Conservation (phyloP, 2,329 filamentous ascomycete species). For the Phialocephala subalpina region DNA sequence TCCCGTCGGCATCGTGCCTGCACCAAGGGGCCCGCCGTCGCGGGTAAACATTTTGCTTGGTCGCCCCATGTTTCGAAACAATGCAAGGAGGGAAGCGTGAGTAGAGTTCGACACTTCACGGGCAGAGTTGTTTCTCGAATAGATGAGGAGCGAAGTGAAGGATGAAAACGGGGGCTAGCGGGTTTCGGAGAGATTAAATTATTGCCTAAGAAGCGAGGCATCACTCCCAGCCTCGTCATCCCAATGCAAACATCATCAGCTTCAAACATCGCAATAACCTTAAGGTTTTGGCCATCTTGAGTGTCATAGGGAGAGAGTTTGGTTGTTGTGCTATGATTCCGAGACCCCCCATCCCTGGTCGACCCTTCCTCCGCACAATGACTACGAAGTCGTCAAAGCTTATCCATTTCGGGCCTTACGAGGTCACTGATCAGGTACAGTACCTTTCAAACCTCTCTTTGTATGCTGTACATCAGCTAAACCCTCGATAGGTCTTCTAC, state of each 20-base stretch:
- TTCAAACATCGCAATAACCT: slow-evolving; percentile 10
- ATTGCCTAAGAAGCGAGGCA: slow-evolving; percentile 17
- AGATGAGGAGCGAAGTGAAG: slow-evolving; percentile 21
- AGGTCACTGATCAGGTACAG: slow-evolving; percentile 78
- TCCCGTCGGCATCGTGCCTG: background rate
- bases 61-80: background rate
- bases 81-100: slow-evolving; percentile 1
- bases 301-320: background rate
- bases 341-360: slow-evolving; percentile 16
- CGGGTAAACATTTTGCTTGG: background rate
- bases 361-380: slow-evolving; percentile 32
- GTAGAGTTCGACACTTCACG: background rate
- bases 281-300: background rate
- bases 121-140: slow-evolving; percentile 19
- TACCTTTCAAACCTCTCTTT: slow-evolving; percentile 43
- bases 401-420: slow-evolving; percentile 78
- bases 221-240: slow-evolving; percentile 7
- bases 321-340: slow-evolving; percentile 29
- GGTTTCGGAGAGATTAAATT: slow-evolving; percentile 21
- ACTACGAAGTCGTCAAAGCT: slow-evolving; percentile 41
- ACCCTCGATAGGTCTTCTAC: slow-evolving; percentile 78
- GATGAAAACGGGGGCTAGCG: slow-evolving; percentile 6
- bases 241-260: slow-evolving; percentile 4
- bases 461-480: background rate
- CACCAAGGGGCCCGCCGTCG: background rate